These are phyloP conservation scores for Tephrocybe sp. DNA, from an alignment of 768 basidiomycete species.

Conservation along the genomic window DNA sequence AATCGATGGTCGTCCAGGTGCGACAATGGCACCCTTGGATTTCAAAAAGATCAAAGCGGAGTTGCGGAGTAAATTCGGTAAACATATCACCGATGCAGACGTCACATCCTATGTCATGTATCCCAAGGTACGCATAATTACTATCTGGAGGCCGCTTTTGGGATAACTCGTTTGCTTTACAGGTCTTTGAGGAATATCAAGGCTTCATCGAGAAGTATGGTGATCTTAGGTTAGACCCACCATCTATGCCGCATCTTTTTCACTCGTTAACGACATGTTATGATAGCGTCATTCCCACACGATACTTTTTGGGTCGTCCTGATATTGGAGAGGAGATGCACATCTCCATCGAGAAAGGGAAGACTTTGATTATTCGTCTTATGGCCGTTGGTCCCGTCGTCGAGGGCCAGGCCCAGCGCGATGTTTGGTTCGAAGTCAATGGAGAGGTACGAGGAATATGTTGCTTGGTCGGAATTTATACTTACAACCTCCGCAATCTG, in stretches of 20 bases:
- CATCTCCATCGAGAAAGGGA: constrained; percentile 94
- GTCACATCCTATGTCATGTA: constrained; percentile 98
- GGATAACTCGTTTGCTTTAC: background rate
- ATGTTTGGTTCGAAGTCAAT: constrained; percentile 98
- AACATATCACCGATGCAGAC: constrained; percentile 91
- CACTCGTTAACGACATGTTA: constrained; percentile 13
- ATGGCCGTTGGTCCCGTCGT: constrained; percentile 95
- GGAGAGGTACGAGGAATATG: constrained; percentile 74
- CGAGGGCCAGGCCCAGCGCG: constrained; percentile 87
- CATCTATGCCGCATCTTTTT: constrained; percentile 5
- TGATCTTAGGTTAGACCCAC: constrained; percentile 71
- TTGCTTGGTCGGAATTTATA: constrained; percentile 7
- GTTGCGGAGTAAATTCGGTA: constrained; percentile 90
- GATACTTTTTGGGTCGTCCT: constrained; percentile 95
- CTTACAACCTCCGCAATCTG: constrained; percentile 17
- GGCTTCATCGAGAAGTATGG: constrained; percentile 95
- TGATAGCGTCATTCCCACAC: constrained; percentile 88
- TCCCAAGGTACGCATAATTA: constrained; percentile 69
- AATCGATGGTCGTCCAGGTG: constrained; percentile 93
- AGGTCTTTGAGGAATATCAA: constrained; percentile 98
- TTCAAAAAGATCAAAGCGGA: constrained; percentile 97
- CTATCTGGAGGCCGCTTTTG: background rate
- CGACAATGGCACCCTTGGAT: constrained; percentile 83
- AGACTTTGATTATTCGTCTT: constrained; percentile 93
- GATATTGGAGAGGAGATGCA: constrained; percentile 94